Conservation (phyloP, 495 filamentous ascomycete species). For the Thermothielavioides terrestris region DNA sequence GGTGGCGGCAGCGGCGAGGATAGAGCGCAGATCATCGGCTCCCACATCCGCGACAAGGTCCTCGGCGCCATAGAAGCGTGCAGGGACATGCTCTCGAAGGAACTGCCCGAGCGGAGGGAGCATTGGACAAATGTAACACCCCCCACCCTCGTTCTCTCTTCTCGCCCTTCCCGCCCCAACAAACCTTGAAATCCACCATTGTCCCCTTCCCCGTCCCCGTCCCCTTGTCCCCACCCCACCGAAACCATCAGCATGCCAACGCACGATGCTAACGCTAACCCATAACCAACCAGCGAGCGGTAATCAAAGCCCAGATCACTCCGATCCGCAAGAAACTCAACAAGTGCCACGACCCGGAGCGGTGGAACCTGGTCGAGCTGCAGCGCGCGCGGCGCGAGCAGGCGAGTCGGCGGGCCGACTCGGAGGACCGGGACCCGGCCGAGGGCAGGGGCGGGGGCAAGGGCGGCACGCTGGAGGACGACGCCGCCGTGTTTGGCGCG, state of each 20-base stretch:
- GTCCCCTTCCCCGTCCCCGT: not conserved
- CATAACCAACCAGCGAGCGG: conserved; percentile 19
- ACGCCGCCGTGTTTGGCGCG: conserved; percentile 37
- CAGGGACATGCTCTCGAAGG: conserved; percentile 41
- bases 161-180: too few relatives aligned
- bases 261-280: not conserved
- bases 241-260: not conserved
- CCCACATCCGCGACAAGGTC: conserved; percentile 35
- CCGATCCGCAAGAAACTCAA: conserved; percentile 64
- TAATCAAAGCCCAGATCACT: conserved; percentile 35
- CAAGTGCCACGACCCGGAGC: conserved; percentile 67
- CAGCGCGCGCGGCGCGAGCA: conserved; percentile 42
- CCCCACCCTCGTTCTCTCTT: conserved; percentile 12
- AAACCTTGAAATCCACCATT: too few relatives aligned
- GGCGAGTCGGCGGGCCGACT: conserved; percentile 34
- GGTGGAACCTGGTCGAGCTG: conserved; percentile 50
- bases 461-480: conserved; percentile 32
- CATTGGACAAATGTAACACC: conserved; percentile 39
- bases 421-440: conserved; percentile 17
- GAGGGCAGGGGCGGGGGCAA: conserved; percentile 16
- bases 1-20: not conserved
- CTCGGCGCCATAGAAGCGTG: conserved; percentile 42
- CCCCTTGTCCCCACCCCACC: not conserved
- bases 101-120: conserved; percentile 35
- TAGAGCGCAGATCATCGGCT: conserved; percentile 25